Evolutionary conservation across 176 grass and related monocot genomes (phyloP).

Genomic region (Eragrostis nindensis): DNA sequence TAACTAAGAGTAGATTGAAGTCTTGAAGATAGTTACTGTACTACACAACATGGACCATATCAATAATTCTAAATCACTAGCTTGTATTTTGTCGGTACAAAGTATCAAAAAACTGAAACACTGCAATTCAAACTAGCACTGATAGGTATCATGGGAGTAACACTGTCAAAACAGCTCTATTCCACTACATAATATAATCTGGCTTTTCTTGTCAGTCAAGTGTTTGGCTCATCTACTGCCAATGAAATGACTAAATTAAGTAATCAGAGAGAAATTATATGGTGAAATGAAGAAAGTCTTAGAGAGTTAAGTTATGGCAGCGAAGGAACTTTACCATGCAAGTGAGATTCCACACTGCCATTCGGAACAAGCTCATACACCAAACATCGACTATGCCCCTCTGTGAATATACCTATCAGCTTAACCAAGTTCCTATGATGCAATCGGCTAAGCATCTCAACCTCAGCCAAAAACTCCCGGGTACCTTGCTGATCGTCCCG

Average conservation of each 20-base stretch:
- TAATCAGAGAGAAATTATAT: not conserved
- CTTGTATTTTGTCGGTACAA: not conserved
- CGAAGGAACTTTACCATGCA: conserved; percentile 71
- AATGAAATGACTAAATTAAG: conserved; percentile 17
- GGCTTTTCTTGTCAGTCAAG: conserved; percentile 19
- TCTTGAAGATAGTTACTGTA: not conserved
- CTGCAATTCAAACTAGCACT: conserved; percentile 1
- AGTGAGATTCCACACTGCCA: conserved; percentile 90
- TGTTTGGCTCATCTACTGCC: not conserved
- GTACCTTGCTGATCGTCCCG: conserved; percentile 86
- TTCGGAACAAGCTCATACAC: conserved; percentile 95
- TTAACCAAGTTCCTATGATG: conserved; percentile 97
- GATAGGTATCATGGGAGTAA: conserved; percentile 11
- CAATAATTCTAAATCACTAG: conserved; percentile 22
- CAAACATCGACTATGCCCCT: conserved; percentile 77
- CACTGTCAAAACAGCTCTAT: conserved; percentile 9
- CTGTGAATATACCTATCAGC: conserved; percentile 93
- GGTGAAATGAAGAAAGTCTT: conserved; percentile 10
- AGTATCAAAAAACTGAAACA: conserved; percentile 15
- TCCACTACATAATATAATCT: conserved; percentile 3
- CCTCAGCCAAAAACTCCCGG: conserved; percentile 94
- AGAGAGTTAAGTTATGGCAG: conserved; percentile 26
- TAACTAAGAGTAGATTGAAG: conserved; percentile 5
- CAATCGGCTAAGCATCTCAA: conserved; percentile 98
- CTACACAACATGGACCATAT: not conserved